A percentile compares a stretch with the other conserved stretches of the same genome.
These are phyloP conservation scores for Debaryomycetaceae sp. DNA, from an alignment of 1,139 yeast species.

Conservation along the genomic window DNA sequence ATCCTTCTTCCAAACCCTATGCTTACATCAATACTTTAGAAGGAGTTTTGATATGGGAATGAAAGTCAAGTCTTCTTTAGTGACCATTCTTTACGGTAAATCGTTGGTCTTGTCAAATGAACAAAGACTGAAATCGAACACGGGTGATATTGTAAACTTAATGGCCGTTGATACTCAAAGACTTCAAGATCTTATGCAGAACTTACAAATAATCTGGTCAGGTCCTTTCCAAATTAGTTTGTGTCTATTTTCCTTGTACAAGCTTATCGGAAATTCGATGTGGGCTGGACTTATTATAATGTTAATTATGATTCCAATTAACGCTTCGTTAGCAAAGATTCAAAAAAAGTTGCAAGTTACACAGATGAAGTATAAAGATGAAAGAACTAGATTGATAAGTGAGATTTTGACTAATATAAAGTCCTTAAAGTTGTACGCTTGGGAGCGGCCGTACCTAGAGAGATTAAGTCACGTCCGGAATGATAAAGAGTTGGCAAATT, in stretches of 20 bases:
- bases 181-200: slow-evolving; percentile 83
- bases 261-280: slow-evolving; percentile 83
- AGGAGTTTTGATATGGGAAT: slow-evolving; percentile 87
- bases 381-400: slow-evolving; percentile 58
- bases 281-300: slow-evolving; percentile 94
- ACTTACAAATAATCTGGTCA: slow-evolving; percentile 88
- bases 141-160: slow-evolving; percentile 96
- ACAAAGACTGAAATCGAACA: slow-evolving; percentile 71
- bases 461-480: slow-evolving; percentile 80
- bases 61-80: slow-evolving; percentile 79
- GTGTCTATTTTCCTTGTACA: slow-evolving; percentile 74
- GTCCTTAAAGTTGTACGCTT: slow-evolving; percentile 87
- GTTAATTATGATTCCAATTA: slow-evolving; percentile 81
- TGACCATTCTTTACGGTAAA: slow-evolving; percentile 76
- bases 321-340: slow-evolving; percentile 65
- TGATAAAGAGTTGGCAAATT: slow-evolving; percentile 77
- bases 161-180: slow-evolving; percentile 98
- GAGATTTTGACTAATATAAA: slow-evolving; percentile 91
- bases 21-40: slow-evolving; percentile 90
- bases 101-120: slow-evolving; percentile 80
- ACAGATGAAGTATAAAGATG: slow-evolving; percentile 47
- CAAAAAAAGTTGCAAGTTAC: slow-evolving; percentile 73
- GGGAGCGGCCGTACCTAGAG: slow-evolving; percentile 85
- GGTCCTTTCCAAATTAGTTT: slow-evolving; percentile 90
- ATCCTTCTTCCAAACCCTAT: slow-evolving; percentile 78